Base-by-base conservation (phyloP, 2,329 filamentous ascomycete genomes). In the Nigrospora osmanthi region DNA sequence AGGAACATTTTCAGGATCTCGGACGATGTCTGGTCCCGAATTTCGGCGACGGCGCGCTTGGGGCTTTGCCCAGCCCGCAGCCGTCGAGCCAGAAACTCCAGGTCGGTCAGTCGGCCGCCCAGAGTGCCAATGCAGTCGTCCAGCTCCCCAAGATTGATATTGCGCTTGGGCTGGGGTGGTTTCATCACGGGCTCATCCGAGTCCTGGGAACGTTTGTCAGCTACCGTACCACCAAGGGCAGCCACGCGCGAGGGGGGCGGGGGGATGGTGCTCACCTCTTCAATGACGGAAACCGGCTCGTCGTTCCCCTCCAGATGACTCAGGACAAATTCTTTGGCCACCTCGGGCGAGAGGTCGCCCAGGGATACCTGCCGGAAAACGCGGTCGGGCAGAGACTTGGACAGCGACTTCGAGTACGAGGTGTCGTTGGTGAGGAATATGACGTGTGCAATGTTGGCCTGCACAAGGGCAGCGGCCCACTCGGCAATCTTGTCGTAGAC, bases 1-100 rank as follows among this genome's bases (percentile, higher is more conserved):
- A 98, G 78, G 67, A 90, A 97, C 75, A 96, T 89, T 59, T 95
- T 95, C 49, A 95, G 70, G 40, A 97, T 90, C 59, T 97, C 93
- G 0, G 87, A 87, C 1, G 89, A 87, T 15, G 85, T 86, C 59
- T 95, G 89, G 44, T 88, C 83, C 44, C 95, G 85, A 50, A 98
- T 97, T 52, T 95, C 89, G 17, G 81, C 73, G 3, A 96, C 84
- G 3, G 93, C 93, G 53, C 85, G 76, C 51, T 75, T 77, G 1
- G 93, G 93, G 2, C 77, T 85, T 62, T 96, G 89, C 14, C 93
- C 91, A 1, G 85, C 81, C 65, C 89, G 88, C 55, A 98, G 85
- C 15, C 93, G 79, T 33, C 91, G 81, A n/a, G 90, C 86, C 37
- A 98, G 80, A 58, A 93, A 94, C 60, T 97, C 91, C 16, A 98